Evolutionary conservation across 2,329 filamentous ascomycete species (phyloP).

Genomic region (Myriosclerotinia duriaeana): DNA sequence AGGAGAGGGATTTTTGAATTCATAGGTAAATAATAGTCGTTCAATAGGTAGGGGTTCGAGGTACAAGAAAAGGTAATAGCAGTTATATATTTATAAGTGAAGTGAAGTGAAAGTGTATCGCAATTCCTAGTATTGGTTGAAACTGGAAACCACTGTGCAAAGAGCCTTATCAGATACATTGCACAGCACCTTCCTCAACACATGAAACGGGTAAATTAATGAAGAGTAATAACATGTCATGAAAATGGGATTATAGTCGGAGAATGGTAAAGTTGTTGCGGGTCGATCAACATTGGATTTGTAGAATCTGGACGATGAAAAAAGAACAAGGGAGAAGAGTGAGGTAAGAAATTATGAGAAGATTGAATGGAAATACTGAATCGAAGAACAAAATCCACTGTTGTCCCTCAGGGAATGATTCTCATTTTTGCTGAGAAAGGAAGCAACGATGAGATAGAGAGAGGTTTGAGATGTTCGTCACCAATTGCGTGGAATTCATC

Average conservation of each 20-base stretch:
- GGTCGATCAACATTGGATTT: neutral
- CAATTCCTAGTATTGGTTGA: neutral
- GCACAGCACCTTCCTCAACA: neutral
- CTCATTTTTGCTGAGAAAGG: too few relatives aligned
- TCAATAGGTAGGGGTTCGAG: neutral
- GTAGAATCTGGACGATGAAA: too few relatives aligned
- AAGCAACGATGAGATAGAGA: too few relatives aligned
- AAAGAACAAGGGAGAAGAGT: too few relatives aligned
- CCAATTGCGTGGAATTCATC: too few relatives aligned
- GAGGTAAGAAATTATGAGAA: too few relatives aligned
- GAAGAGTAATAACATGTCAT: neutral
- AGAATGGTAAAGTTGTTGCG: neutral
- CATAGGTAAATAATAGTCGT: neutral
- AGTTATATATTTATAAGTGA: neutral
- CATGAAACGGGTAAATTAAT: accelerated
- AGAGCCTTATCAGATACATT: neutral
- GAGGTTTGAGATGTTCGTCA: too few relatives aligned
- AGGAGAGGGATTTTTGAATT: neutral
- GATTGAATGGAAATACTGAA: too few relatives aligned
- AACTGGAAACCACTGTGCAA: neutral
- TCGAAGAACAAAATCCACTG: too few relatives aligned
- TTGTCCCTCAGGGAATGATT: too few relatives aligned
- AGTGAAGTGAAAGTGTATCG: neutral
- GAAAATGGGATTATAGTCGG: neutral
- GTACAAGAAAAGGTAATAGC: neutral